Evolutionary conservation across 805 yeast genomes (phyloP).

Genomic region (Candida anglica): DNA sequence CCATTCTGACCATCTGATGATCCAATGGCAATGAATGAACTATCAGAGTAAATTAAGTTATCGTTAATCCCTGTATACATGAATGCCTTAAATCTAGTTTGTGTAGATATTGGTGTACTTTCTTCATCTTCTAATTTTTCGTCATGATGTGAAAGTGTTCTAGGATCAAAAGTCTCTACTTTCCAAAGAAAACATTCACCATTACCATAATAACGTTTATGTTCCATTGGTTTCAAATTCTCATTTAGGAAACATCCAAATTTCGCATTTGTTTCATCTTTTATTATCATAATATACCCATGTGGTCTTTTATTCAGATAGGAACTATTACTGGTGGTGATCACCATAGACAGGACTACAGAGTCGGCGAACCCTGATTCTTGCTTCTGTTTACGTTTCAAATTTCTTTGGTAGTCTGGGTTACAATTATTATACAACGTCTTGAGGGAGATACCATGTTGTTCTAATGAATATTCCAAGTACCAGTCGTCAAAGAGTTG

Average conservation of each 20-base stretch:
- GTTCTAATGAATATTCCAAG: conserved; percentile 79
- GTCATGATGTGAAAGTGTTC: conserved; percentile 7
- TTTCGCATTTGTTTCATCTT: conserved; percentile 56
- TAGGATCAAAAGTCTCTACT: conserved; percentile 38
- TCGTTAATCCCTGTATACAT: conserved; percentile 88
- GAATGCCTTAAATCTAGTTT: conserved; percentile 62
- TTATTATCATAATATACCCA: conserved; percentile 74
- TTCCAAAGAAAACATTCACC: conserved; percentile 96
- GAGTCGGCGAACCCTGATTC: conserved; percentile 35
- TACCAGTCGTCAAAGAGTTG: conserved; percentile 79
- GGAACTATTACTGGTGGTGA: conserved; percentile 12
- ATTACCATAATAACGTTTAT: conserved; percentile 79
- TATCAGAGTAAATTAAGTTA: conserved; percentile 77
- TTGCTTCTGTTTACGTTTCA: conserved; percentile 7
- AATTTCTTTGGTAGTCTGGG: conserved; percentile 37
- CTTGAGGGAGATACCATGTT: conserved; percentile 82
- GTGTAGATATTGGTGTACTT: neutral
- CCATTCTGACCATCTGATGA: conserved; percentile 94
- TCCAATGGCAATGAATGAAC: conserved; percentile 76
- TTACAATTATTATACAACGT: conserved; percentile 63
- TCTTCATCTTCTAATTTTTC: neutral
- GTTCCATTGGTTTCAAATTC: conserved; percentile 64
- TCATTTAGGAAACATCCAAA: conserved; percentile 85
- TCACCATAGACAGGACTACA: conserved; percentile 27
- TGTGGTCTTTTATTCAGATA: conserved; percentile 29